Conservation (phyloP, 1,139 yeast genomes). For the Suhomyces chickasaworum region DNA sequence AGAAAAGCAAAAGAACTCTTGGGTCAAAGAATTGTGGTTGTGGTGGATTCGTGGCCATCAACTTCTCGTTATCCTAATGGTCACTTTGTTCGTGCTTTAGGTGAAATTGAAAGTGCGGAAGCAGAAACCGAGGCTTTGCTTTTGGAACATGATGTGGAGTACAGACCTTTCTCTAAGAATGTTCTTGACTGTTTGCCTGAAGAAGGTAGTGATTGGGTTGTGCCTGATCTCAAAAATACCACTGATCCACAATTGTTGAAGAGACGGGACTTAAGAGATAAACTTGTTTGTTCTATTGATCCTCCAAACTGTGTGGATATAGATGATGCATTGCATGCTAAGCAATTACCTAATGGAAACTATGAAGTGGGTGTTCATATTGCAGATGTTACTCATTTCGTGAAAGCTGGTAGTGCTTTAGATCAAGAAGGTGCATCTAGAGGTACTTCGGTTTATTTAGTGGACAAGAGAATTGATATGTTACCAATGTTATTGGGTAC, state of each 20-base stretch:
- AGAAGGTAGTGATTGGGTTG: slow-evolving; percentile 93
- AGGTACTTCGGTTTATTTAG: slow-evolving; percentile 95
- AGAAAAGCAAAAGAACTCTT: slow-evolving; percentile 79
- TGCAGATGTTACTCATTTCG: slow-evolving; percentile 98
- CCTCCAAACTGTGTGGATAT: slow-evolving; percentile 99
- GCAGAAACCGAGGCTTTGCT: slow-evolving; percentile 97
- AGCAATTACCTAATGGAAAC: slow-evolving; percentile 82
- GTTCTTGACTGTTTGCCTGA: slow-evolving; percentile 89
- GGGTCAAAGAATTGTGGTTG: slow-evolving; percentile 88
- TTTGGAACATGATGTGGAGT: slow-evolving; percentile 94
- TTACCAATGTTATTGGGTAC: slow-evolving; percentile 94
- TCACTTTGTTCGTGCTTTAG: slow-evolving; percentile 87
- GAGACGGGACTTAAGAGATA: slow-evolving; percentile 84
- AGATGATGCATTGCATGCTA: slow-evolving; percentile 96
- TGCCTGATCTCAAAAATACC: slow-evolving; percentile 63
- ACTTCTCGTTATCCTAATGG: slow-evolving; percentile 89
- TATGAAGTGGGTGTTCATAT: slow-evolving; percentile 98
- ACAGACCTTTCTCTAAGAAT: slow-evolving; percentile 90
- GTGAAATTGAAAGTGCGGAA: slow-evolving; percentile 86
- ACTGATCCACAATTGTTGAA: slow-evolving; percentile 63
- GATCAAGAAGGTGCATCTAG: slow-evolving; percentile 97
- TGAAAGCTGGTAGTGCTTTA: slow-evolving; percentile 86
- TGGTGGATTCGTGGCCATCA: slow-evolving; percentile 90
- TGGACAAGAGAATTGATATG: slow-evolving; percentile 99
- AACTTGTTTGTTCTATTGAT: slow-evolving; percentile 91